Evolutionary conservation across 2,329 filamentous ascomycete genomes (phyloP).

Genomic region (Aspergillus amoenus): DNA sequence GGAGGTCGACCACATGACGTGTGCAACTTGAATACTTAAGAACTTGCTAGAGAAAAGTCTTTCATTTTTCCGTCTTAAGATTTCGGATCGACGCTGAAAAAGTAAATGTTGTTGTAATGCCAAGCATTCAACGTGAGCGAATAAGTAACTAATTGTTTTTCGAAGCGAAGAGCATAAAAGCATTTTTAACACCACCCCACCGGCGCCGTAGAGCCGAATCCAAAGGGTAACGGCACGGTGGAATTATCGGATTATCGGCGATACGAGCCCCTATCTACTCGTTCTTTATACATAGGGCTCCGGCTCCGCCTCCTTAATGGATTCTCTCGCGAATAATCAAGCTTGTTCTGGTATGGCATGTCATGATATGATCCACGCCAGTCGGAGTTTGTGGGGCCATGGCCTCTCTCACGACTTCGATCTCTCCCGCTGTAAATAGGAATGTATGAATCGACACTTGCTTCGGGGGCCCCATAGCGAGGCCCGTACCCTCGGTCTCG

Average conservation of each 20-base stretch:
- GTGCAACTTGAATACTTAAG: neutral
- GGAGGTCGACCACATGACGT: neutral
- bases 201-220: neutral
- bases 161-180: neutral
- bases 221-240: too few relatives aligned
- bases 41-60: neutral
- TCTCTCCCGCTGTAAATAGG: constrained; percentile 33
- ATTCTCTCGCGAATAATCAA: constrained; percentile 31
- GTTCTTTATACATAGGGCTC: constrained; percentile 33
- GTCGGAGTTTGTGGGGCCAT: constrained; percentile 21
- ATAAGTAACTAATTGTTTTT: neutral
- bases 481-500: constrained; percentile 30
- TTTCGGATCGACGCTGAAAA: neutral
- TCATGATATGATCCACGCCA: constrained; percentile 22
- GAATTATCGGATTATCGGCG: constrained; percentile 19
- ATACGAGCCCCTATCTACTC: constrained; percentile 22
- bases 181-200: neutral
- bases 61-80: neutral
- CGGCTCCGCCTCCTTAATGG: constrained; percentile 33
- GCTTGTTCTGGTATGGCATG: constrained; percentile 19
- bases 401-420: constrained; percentile 24
- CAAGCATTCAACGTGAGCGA: neutral
- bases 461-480: constrained; percentile 25
- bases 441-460: constrained; percentile 37
- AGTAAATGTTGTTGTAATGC: neutral